phyloP scores from a whole-genome alignment of 139 green algal genomes.

The Chlamydomonas eustigma region DNA sequence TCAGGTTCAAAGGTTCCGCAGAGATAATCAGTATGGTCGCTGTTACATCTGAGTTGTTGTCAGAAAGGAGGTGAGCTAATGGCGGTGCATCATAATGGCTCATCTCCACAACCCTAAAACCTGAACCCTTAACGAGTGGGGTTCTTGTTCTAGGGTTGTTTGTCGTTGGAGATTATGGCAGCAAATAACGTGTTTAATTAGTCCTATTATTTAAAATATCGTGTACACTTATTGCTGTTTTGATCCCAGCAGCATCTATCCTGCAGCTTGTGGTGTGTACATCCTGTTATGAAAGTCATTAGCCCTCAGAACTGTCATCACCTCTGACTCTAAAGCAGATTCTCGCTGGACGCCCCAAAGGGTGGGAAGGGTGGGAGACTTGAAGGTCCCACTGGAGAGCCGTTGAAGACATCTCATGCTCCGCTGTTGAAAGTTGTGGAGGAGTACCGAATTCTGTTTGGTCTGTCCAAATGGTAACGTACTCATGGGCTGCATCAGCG shows the following conservation, averaged over 20 bases:
- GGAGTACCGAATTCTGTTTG: conserved; percentile 4
- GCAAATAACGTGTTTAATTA: neutral
- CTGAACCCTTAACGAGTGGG: no score
- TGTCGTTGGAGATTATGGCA: neutral
- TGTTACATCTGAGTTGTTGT: neutral
- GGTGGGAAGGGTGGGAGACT: neutral
- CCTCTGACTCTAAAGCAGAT: no score
- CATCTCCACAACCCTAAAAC: no score
- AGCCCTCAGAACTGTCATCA: no score
- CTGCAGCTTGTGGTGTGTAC: neutral
- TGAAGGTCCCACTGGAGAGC: neutral
- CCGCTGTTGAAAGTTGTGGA: conserved; percentile 39
- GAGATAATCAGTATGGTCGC: neutral
- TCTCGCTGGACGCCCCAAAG: neutral
- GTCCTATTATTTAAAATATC: neutral
- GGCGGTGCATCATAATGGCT: no score
- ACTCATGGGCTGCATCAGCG: no score
- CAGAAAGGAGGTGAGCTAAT: neutral
- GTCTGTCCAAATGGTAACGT: no score
- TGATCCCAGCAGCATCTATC: neutral
- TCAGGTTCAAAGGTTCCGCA: neutral
- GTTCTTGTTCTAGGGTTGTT: neutral
- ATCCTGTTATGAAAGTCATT: no score
- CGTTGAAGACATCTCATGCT: conserved; percentile 20
- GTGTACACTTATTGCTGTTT: neutral